Evolutionary conservation across 192 early-diverging fungal species (phyloP), one percentile per base, ranked within the genome.

Genomic region (Rhizophagus sp.): DNA sequence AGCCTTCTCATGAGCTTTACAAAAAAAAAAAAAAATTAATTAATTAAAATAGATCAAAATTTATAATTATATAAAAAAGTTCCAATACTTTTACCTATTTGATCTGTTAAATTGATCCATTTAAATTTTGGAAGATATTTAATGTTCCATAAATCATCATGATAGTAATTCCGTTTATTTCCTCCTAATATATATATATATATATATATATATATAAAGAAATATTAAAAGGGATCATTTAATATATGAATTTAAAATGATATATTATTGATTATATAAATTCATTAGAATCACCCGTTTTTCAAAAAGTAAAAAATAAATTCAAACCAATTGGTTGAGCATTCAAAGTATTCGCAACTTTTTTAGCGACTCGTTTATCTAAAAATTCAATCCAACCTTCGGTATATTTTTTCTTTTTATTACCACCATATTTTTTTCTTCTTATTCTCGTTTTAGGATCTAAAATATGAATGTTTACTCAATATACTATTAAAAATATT

Each of bases 301-400:
- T 47, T 47, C 44, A 41, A 41, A 41, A 41, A 24, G 1, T n/a
- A 24, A 44, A 47, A 77, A 34, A n/a, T 7, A 11, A 30, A 57
- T 27, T 47, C 68, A 73, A 78, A 87, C 92, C 96, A 85, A 99
- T 95, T 62, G 86, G 88, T 41, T 89, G 90, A 76, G 92, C 91
- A 84, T 99, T 99, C 62, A 99, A 85, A 76, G 88, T 85, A 4
- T 81, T 81, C 6, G 96, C 96, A 0, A 93, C 88, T 4, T 84
- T 82, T 78, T 96, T 93, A 36, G 96, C 98, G n/a, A 92, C 88
- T 69, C 90, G 92, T 85, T 99, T 99, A 85, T 97, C 96, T 70
- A 86, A 82, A 84, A 99, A 98, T 85, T 99, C 98, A 33, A 99
- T 93, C 98, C 98, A 99, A 8, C 97, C 98, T 83, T 99, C 97